Percentiles rank a stretch among this genome's conserved stretches.
Conservation (phyloP, 116 monocot genomes). For the Dioscorea cayenensis region DNA sequence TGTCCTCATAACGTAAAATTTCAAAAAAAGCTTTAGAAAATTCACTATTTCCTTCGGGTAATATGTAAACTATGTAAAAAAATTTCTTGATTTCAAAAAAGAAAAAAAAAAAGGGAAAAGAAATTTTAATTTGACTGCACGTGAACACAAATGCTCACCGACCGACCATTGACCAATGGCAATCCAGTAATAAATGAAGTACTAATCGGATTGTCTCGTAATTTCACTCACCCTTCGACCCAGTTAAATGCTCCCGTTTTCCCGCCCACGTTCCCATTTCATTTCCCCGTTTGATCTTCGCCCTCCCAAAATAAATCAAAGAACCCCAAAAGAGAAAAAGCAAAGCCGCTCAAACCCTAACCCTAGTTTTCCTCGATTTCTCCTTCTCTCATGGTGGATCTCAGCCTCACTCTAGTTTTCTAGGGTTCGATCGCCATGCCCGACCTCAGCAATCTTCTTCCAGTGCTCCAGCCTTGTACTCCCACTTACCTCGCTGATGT, state of each 20-base stretch:
- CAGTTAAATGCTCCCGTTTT: background rate
- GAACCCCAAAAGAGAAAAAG: background rate
- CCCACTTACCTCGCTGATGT: background rate
- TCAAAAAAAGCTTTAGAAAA: no score
- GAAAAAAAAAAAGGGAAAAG: no score
- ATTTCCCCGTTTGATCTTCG: background rate
- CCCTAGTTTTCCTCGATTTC: background rate
- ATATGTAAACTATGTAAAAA: no score
- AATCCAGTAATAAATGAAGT: background rate
- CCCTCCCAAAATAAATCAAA: background rate
- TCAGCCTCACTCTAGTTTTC: background rate
- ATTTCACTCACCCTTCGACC: background rate
- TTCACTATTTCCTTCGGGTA: no score
- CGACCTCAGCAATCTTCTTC: constrained; percentile 22
- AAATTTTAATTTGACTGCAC: background rate
- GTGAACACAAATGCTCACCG: background rate
- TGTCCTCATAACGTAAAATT: no score
- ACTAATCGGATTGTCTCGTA: background rate
- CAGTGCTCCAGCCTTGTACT: constrained; percentile 3
- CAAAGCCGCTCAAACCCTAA: background rate
- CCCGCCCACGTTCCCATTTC: constrained; percentile 6
- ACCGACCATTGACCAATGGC: background rate
- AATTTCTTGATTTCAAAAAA: no score
- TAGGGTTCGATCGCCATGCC: constrained; percentile 24
- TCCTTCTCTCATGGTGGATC: background rate